Evolutionary conservation across 176 grass and related monocot genomes (phyloP).

Genomic region (Ensete ventricosum): DNA sequence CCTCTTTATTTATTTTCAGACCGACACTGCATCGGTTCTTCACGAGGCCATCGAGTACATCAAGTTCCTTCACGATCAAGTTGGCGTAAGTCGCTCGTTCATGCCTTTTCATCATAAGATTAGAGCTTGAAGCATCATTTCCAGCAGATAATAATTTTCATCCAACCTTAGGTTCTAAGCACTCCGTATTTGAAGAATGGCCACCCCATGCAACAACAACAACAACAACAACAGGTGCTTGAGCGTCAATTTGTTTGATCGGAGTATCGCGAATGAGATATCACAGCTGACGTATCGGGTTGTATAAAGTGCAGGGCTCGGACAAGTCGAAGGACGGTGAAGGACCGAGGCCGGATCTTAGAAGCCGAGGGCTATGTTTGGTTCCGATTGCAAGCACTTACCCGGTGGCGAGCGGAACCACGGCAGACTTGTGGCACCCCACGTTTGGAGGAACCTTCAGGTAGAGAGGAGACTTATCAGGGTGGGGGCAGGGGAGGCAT

Average conservation of each 20-base stretch:
- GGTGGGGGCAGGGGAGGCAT: too few species aligned
- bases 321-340: conserved; percentile 32
- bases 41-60: conserved; percentile 95
- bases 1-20: conserved; percentile 28
- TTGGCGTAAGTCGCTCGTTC: conserved; percentile 42
- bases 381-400: conserved; percentile 71
- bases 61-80: conserved; percentile 85
- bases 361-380: conserved; percentile 66
- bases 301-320: conserved; percentile 23
- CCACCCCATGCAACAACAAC: conserved; percentile 27
- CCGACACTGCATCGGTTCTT: conserved; percentile 95
- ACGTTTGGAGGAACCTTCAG: conserved; percentile 68
- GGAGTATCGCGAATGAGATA: too few species aligned
- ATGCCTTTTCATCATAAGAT: too few species aligned
- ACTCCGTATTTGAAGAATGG: conserved; percentile 62
- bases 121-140: too few species aligned
- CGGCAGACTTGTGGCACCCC: conserved; percentile 65
- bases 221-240: conserved; percentile 34
- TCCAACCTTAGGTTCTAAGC: conserved; percentile 50
- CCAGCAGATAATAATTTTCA: too few species aligned
- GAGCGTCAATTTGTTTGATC: not conserved
- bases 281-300: too few species aligned
- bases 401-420: conserved; percentile 35
- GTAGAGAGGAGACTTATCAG: conserved; percentile 15
- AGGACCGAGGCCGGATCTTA: conserved; percentile 38